phyloP scores from a whole-genome alignment of 176 grass and related monocot species.

The Ampelocalamus luodianensis region DNA sequence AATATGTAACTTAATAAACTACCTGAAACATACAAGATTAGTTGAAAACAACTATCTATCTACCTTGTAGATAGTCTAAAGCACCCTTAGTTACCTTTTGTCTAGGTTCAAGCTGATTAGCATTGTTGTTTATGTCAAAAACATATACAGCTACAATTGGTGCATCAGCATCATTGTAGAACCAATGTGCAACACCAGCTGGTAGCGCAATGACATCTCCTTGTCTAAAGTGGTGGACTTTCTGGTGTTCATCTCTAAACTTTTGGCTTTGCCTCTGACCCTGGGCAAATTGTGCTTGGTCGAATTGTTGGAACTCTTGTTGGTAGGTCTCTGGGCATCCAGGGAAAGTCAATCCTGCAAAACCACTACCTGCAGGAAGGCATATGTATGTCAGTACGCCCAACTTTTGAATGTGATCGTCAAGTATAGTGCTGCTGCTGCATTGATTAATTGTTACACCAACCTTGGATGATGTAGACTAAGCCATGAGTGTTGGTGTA shows the following conservation, averaged over 20 bases:
- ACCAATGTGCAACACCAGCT: slow-evolving; percentile 40
- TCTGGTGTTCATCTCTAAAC: slow-evolving; percentile 37
- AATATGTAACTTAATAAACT: background rate
- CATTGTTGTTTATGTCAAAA: background rate
- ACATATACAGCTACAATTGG: slow-evolving; percentile 37
- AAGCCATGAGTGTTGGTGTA: background rate
- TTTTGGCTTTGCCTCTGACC: background rate
- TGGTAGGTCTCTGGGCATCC: background rate
- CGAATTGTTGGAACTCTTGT: background rate
- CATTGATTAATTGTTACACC: background rate
- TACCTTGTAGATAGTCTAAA: background rate
- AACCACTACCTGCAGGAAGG: background rate
- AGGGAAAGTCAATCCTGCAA: background rate
- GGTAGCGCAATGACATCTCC: slow-evolving; percentile 35
- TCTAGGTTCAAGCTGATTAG: slow-evolving; percentile 1
- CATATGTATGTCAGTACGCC: background rate
- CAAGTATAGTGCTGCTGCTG: background rate
- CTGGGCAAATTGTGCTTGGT: background rate
- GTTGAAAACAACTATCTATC: background rate
- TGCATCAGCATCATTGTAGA: slow-evolving; percentile 46
- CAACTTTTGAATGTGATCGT: background rate
- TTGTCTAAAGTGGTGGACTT: background rate
- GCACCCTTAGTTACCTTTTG: background rate
- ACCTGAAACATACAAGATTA: background rate
- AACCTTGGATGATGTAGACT: slow-evolving; percentile 6